Percentiles rank a stretch among this genome's conserved stretches.
These are phyloP conservation scores for Neonectria ditissima DNA, from an alignment of 2,329 filamentous ascomycete genomes.

Conservation along the genomic window DNA sequence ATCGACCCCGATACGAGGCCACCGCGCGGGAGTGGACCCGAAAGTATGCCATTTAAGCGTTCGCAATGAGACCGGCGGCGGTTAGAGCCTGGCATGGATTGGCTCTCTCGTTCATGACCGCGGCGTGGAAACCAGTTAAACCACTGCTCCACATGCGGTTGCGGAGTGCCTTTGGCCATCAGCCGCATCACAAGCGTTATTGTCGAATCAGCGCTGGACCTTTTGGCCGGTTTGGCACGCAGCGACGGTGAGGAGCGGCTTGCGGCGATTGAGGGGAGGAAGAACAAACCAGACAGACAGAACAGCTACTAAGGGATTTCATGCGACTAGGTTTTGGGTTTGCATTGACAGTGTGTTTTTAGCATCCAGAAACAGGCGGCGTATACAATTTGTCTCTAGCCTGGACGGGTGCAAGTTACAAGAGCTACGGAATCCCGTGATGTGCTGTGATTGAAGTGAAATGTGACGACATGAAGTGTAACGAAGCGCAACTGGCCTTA, in stretches of 20 bases:
- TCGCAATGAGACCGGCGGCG: conserved; percentile 33
- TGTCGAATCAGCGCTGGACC: conserved; percentile 35
- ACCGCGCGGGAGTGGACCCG: conserved; percentile 98
- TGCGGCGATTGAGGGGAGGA: conserved; percentile 43
- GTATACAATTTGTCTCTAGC: conserved; percentile 48
- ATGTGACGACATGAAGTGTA: conserved; percentile 6
- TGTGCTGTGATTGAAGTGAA: conserved; percentile 1
- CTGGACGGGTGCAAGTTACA: conserved; percentile 8
- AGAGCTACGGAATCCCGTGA: background rate
- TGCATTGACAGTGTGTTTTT: conserved; percentile 51
- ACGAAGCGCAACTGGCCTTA: background rate
- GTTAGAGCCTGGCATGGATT: conserved; percentile 46
- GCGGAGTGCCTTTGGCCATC: conserved; percentile 38
- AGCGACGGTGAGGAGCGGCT: conserved; percentile 42
- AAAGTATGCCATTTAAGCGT: conserved; percentile 92
- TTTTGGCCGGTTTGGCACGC: conserved; percentile 40
- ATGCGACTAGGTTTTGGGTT: conserved; percentile 54
- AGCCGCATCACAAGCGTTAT: conserved; percentile 32
- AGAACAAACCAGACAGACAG: conserved; percentile 52
- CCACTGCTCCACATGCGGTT: conserved; percentile 42
- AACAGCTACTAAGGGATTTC: conserved; percentile 53
- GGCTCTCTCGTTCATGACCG: conserved; percentile 43
- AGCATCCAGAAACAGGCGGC: conserved; percentile 47
- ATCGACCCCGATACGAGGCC: conserved; percentile 93
- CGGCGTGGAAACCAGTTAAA: conserved; percentile 43